phyloP scores from a whole-genome alignment of 2,329 filamentous ascomycete species.

The Plenodomus lindquistii region DNA sequence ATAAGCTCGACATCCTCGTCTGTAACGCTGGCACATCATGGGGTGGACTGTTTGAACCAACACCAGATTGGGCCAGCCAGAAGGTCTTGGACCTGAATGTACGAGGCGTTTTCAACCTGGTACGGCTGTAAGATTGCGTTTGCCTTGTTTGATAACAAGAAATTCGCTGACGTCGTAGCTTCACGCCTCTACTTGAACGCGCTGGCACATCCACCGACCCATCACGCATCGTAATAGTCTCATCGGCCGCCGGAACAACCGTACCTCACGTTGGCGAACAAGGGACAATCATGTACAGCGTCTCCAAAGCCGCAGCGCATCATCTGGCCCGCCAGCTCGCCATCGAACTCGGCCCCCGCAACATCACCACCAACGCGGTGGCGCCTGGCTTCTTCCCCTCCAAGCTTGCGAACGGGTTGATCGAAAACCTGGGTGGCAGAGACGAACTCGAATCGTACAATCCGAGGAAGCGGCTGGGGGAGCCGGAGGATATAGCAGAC shows the following conservation, averaged over 20 bases:
- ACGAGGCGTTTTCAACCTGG: conserved; percentile 46
- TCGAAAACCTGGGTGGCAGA: conserved; percentile 44
- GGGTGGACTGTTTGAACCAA: conserved; percentile 45
- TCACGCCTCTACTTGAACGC: conserved; percentile 41
- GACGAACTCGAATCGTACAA: conserved; percentile 46
- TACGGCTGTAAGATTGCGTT: conserved; percentile 32
- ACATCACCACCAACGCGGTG: conserved; percentile 46
- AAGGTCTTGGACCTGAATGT: conserved; percentile 48
- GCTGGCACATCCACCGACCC: conserved; percentile 37
- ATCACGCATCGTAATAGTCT: conserved; percentile 45
- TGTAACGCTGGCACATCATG: conserved; percentile 47
- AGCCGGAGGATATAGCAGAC: conserved; percentile 44
- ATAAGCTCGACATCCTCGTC: conserved; percentile 44
- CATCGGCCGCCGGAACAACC: conserved; percentile 42
- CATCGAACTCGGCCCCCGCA: conserved; percentile 44
- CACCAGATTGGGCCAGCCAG: conserved; percentile 40
- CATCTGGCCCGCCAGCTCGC: conserved; percentile 46
- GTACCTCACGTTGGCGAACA: conserved; percentile 44
- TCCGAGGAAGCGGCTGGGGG: conserved; percentile 38
- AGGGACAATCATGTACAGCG: conserved; percentile 47
- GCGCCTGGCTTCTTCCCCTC: conserved; percentile 48
- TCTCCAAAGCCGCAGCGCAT: conserved; percentile 47
- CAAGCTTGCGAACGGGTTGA: conserved; percentile 43
- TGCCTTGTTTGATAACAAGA: too few relatives aligned
- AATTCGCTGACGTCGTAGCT: conserved; percentile 23